These are phyloP conservation scores for Mucor indicus DNA, from an alignment of 371 early-diverging fungal genomes.

Conservation along the genomic window DNA sequence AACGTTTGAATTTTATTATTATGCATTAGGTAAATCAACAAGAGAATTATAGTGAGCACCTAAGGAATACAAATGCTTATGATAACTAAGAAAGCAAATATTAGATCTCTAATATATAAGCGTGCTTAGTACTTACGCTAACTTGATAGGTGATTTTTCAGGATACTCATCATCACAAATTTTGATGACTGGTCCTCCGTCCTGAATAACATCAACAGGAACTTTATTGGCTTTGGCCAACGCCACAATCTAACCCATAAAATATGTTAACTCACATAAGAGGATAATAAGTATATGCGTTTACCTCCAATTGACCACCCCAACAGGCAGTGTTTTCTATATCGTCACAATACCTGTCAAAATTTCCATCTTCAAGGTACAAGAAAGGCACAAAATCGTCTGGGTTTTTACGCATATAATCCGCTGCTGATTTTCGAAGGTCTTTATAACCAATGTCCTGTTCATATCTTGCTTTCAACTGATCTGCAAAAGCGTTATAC, in stretches of 20 bases:
- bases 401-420: slow-evolving; percentile 72
- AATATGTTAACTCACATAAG: neutral
- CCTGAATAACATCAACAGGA: slow-evolving; percentile 77
- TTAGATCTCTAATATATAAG: neutral
- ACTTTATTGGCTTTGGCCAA: slow-evolving; percentile 67
- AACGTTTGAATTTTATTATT: too few species aligned
- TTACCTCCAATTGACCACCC: slow-evolving; percentile 95
- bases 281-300: neutral
- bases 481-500: slow-evolving; percentile 87
- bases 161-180: slow-evolving; percentile 73
- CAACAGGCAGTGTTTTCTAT: slow-evolving; percentile 82
- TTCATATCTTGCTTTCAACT: slow-evolving; percentile 57
- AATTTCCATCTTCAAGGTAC: slow-evolving; percentile 78
- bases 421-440: slow-evolving; percentile 69
- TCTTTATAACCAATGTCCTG: slow-evolving; percentile 51
- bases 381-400: slow-evolving; percentile 92
- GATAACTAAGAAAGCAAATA: slow-evolving; percentile 55
- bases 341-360: slow-evolving; percentile 72
- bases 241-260: slow-evolving; percentile 68
- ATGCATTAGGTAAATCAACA: slow-evolving; percentile 5
- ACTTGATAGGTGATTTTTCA: slow-evolving; percentile 59
- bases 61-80: slow-evolving; percentile 86
- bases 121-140: slow-evolving; percentile 61
- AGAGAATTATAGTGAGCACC: slow-evolving; percentile 88
- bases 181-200: slow-evolving; percentile 69